A percentile compares a stretch with the other conserved stretches of the same genome.
Evolutionary conservation across 2,329 filamentous ascomycete species (phyloP).

Genomic region (Xylaria sp.): DNA sequence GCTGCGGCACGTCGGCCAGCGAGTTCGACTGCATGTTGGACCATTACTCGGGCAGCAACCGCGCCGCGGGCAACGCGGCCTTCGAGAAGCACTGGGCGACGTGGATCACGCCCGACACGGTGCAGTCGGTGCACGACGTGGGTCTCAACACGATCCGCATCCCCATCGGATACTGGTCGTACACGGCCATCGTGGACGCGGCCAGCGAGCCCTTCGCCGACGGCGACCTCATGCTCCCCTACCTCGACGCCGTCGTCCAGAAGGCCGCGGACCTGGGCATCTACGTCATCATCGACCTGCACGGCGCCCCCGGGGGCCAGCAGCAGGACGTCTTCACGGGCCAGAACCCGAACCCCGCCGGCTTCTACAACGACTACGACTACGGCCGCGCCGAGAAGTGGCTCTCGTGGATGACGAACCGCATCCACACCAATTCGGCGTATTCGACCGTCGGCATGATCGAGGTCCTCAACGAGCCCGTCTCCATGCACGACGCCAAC

Average conservation of each 20-base stretch:
- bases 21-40: conserved; percentile 44
- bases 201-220: conserved; percentile 44
- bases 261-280: conserved; percentile 51
- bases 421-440: conserved; percentile 60
- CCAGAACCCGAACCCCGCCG: conserved; percentile 51
- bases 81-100: conserved; percentile 42
- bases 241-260: conserved; percentile 49
- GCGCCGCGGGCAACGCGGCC: conserved; percentile 39
- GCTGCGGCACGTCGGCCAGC: conserved; percentile 37
- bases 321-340: conserved; percentile 44
- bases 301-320: conserved; percentile 44
- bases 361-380: conserved; percentile 68
- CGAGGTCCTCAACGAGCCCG: conserved; percentile 68
- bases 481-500: conserved; percentile 51
- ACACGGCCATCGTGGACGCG: conserved; percentile 41
- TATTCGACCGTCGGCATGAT: conserved; percentile 69
- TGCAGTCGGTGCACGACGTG: conserved; percentile 43
- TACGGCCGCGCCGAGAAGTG: conserved; percentile 66
- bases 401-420: conserved; percentile 65
- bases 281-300: conserved; percentile 49
- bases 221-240: conserved; percentile 48
- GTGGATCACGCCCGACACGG: conserved; percentile 40
- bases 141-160: conserved; percentile 44
- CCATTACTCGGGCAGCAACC: conserved; percentile 40
- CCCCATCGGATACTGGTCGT: conserved; percentile 45